Percentiles rank a stretch among this genome's conserved stretches.
phyloP scores from a whole-genome alignment of 176 grass and related monocot species.

The Eragrostis curvula region DNA sequence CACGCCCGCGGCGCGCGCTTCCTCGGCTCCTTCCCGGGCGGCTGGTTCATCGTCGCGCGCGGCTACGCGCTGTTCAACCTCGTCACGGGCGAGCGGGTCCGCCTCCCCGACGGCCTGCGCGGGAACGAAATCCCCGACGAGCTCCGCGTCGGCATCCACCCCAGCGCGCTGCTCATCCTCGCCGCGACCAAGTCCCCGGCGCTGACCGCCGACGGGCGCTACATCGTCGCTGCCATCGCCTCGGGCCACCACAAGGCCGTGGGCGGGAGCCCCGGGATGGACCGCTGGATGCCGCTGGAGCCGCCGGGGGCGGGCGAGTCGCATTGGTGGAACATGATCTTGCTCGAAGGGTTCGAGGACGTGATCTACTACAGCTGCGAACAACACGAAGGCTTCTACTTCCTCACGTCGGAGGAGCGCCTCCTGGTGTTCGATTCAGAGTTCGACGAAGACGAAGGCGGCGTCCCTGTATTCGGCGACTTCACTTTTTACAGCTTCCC shows the following conservation, averaged over 20 bases:
- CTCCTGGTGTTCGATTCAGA: neutral
- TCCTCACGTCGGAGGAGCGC: neutral
- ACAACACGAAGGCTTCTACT: neutral
- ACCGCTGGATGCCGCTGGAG: neutral
- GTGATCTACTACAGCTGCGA: neutral
- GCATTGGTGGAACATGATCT: neutral
- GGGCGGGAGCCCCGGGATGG: neutral
- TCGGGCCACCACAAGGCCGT: neutral
- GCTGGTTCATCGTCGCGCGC: neutral
- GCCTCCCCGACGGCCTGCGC: neutral
- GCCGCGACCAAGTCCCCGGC: neutral
- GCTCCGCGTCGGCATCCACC: neutral
- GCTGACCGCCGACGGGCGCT: neutral
- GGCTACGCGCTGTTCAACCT: constrained; percentile 8
- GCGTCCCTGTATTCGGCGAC: neutral
- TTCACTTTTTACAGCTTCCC: neutral
- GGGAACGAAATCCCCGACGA: neutral
- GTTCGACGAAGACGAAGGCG: neutral
- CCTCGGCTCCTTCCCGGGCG: neutral
- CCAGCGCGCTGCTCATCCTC: neutral
- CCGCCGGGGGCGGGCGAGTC: neutral
- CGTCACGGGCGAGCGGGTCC: neutral
- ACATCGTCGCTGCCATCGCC: neutral
- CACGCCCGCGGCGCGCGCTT: neutral
- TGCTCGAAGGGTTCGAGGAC: neutral